Evolutionary conservation across 331 rosid genomes (phyloP).

Genomic region (Malus hybrid): DNA sequence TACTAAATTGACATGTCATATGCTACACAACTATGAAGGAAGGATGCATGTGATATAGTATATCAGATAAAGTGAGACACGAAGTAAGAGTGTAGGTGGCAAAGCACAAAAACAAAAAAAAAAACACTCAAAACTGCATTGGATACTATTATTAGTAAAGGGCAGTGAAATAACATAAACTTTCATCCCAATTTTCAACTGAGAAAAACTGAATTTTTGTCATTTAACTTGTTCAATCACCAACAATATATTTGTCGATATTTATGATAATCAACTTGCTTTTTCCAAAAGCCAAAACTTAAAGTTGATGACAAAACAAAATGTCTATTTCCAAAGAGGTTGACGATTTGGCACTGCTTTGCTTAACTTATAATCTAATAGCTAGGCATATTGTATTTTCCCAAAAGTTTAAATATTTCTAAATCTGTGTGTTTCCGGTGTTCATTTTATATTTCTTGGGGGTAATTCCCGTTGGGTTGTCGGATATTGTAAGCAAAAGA

Average conservation of each 20-base stretch:
- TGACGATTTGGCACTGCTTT: neutral
- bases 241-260: neutral
- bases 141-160: neutral
- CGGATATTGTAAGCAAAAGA: neutral
- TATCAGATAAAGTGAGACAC: too few species aligned
- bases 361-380: neutral
- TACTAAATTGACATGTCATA: too few species aligned
- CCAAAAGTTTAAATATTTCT: neutral
- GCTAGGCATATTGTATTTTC: neutral
- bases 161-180: neutral
- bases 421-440: neutral
- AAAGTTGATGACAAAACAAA: neutral
- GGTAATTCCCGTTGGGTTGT: neutral
- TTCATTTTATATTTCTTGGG: neutral
- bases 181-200: neutral
- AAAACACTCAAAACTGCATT: neutral
- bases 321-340: neutral
- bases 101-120: neutral
- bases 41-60: too few species aligned
- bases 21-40: too few species aligned
- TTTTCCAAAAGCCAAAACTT: neutral
- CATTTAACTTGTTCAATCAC: neutral
- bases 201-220: neutral
- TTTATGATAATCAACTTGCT: neutral
- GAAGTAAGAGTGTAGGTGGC: fast-evolving